Evolutionary conservation across 2,329 filamentous ascomycete species (phyloP).

Genomic region (Xylaria sp.): DNA sequence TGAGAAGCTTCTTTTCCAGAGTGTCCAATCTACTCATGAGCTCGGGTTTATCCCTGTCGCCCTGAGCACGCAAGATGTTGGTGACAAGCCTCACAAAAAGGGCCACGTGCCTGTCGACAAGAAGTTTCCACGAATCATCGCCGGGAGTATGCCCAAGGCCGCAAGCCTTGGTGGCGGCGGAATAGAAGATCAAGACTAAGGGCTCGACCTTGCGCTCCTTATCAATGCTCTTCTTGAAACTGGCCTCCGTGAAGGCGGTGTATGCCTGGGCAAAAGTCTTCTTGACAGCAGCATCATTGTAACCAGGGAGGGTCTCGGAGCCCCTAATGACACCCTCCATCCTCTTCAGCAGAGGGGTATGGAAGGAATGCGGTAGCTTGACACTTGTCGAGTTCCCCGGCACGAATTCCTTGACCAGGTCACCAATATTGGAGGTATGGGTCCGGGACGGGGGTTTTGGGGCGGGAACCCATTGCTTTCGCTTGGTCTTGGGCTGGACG

Average conservation of each 20-base stretch:
- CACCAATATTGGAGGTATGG: slow-evolving; percentile 80
- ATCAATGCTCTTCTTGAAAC: slow-evolving; percentile 90
- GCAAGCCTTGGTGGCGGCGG: slow-evolving; percentile 90
- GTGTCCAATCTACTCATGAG: slow-evolving; percentile 80
- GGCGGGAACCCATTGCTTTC: slow-evolving; percentile 83
- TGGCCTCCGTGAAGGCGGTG: slow-evolving; percentile 89
- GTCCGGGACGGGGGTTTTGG: slow-evolving; percentile 69
- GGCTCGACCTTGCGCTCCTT: slow-evolving; percentile 95
- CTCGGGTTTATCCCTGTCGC: slow-evolving; percentile 86
- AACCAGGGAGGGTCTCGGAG: slow-evolving; percentile 86
- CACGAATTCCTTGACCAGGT: slow-evolving; percentile 88
- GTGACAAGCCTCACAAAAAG: slow-evolving; percentile 90
- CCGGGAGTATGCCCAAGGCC: slow-evolving; percentile 75
- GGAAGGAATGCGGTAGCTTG: slow-evolving; percentile 69
- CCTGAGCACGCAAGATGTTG: slow-evolving; percentile 82
- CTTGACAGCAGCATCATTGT: slow-evolving; percentile 89
- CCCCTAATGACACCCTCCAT: slow-evolving; percentile 84
- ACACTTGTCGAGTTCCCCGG: slow-evolving; percentile 60
- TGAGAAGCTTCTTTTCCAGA: slow-evolving; percentile 92
- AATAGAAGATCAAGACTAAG: slow-evolving; percentile 95
- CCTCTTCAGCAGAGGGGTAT: slow-evolving; percentile 70
- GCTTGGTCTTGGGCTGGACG: slow-evolving; percentile 88
- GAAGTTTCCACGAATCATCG: slow-evolving; percentile 89
- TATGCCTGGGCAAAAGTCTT: slow-evolving; percentile 94
- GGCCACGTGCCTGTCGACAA: slow-evolving; percentile 94